These are phyloP conservation scores for Oryza glumipatula DNA, from an alignment of 176 grass and related monocot species.

Conservation along the genomic window DNA sequence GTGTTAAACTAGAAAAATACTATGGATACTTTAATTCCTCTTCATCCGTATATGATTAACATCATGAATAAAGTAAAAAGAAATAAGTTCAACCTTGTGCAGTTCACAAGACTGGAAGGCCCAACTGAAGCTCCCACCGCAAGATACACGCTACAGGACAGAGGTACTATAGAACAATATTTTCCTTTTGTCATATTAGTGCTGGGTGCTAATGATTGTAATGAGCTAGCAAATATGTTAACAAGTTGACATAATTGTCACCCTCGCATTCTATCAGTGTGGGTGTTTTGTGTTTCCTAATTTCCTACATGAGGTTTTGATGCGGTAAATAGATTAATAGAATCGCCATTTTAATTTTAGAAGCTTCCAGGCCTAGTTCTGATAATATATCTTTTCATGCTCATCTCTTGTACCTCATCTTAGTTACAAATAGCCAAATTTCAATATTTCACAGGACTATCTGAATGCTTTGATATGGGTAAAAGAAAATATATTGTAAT, in stretches of 20 bases:
- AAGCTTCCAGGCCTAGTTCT: neutral
- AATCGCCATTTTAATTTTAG: neutral
- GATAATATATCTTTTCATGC: neutral
- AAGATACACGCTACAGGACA: slow-evolving; percentile 80
- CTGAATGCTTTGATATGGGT: too few relatives aligned
- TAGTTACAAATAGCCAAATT: slow-evolving; percentile 18
- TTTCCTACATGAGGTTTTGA: neutral
- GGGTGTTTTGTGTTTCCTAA: neutral
- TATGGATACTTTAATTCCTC: neutral
- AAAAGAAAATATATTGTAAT: too few relatives aligned
- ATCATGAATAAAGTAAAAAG: neutral
- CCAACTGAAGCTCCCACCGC: slow-evolving; percentile 75
- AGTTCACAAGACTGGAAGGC: slow-evolving; percentile 89
- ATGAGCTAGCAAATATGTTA: neutral
- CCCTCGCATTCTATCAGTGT: neutral
- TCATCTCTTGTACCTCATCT: neutral
- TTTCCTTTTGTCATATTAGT: neutral
- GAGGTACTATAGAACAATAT: slow-evolving; percentile 57
- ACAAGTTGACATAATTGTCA: neutral
- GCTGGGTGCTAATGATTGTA: neutral
- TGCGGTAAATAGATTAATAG: neutral
- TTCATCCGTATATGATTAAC: neutral
- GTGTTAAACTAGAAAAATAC: neutral
- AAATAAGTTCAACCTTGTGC: slow-evolving; percentile 33
- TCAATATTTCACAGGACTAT: neutral